phyloP scores from a whole-genome alignment of 2,329 filamentous ascomycete genomes.

The Pseudogymnoascus sp. region DNA sequence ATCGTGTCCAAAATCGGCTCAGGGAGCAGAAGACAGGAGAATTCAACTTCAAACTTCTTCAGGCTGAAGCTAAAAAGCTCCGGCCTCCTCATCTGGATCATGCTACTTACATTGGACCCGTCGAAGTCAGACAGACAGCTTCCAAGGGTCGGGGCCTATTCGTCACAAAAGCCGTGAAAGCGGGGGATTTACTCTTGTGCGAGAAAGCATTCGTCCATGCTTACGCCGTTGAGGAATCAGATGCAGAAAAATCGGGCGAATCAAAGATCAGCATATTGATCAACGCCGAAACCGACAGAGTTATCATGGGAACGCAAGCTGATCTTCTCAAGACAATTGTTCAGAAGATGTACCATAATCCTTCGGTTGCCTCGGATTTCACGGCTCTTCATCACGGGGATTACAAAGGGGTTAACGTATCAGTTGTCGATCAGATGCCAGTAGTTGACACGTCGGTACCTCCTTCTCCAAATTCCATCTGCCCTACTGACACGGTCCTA shows the following conservation, averaged over 20 bases:
- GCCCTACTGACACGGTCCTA: background rate
- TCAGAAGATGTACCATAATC: slow-evolving; percentile 40
- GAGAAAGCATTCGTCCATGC: slow-evolving; percentile 49
- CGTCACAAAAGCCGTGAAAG: slow-evolving; percentile 38
- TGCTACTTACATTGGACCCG: slow-evolving; percentile 38
- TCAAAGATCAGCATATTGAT: slow-evolving; percentile 30
- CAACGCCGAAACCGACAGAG: slow-evolving; percentile 29
- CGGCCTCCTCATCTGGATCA: slow-evolving; percentile 43
- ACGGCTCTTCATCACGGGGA: slow-evolving; percentile 34
- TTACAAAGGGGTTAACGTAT: slow-evolving; percentile 29
- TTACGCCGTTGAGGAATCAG: slow-evolving; percentile 24
- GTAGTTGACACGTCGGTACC: slow-evolving; percentile 36
- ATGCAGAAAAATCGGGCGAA: slow-evolving; percentile 12
- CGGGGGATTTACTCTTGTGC: slow-evolving; percentile 46
- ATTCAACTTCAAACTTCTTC: slow-evolving; percentile 34
- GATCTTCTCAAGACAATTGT: slow-evolving; percentile 34
- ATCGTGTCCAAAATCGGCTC: slow-evolving; percentile 25
- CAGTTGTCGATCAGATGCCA: slow-evolving; percentile 30
- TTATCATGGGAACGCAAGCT: slow-evolving; percentile 33
- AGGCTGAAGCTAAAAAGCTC: slow-evolving; percentile 31
- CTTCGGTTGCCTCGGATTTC: slow-evolving; percentile 29
- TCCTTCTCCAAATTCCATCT: background rate
- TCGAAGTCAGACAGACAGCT: slow-evolving; percentile 34
- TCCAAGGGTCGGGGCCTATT: slow-evolving; percentile 44
- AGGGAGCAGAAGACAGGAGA: slow-evolving; percentile 34